These are phyloP conservation scores for Tuber magnatum DNA, from an alignment of 495 filamentous ascomycete species.

Conservation along the genomic window DNA sequence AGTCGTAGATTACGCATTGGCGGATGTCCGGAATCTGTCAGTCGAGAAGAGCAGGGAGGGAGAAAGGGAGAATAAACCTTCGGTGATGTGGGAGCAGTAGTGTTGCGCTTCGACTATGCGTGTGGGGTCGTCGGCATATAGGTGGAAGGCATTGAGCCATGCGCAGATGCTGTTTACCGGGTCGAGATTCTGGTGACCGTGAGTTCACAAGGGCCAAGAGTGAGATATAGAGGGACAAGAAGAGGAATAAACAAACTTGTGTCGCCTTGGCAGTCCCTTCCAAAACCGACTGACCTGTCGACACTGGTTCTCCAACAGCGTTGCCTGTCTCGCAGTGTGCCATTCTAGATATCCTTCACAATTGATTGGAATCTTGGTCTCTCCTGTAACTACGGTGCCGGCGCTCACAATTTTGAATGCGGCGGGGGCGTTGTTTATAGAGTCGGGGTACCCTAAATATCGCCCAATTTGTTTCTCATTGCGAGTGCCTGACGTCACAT, in stretches of 20 bases:
- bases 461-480: background rate
- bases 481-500: slow-evolving; percentile 4
- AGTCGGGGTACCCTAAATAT: background rate
- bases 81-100: slow-evolving; percentile 74
- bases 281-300: background rate
- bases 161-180: slow-evolving; percentile 74
- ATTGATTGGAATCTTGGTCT: background rate
- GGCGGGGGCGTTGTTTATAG: background rate
- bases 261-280: background rate
- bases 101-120: slow-evolving; percentile 73
- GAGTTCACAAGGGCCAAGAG: background rate
- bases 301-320: background rate
- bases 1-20: slow-evolving; percentile 84
- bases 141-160: slow-evolving; percentile 78
- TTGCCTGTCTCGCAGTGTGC: background rate
- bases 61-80: slow-evolving; percentile 45
- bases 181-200: slow-evolving; percentile 54
- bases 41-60: slow-evolving; percentile 5
- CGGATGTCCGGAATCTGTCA: slow-evolving; percentile 50
- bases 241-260: background rate
- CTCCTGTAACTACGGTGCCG: background rate
- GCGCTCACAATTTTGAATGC: background rate
- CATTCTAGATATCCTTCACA: background rate
- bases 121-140: slow-evolving; percentile 61
- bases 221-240: background rate